These are phyloP conservation scores for Dendrostoma leiphaemia DNA, from an alignment of 2,329 filamentous ascomycete genomes.

Conservation along the genomic window DNA sequence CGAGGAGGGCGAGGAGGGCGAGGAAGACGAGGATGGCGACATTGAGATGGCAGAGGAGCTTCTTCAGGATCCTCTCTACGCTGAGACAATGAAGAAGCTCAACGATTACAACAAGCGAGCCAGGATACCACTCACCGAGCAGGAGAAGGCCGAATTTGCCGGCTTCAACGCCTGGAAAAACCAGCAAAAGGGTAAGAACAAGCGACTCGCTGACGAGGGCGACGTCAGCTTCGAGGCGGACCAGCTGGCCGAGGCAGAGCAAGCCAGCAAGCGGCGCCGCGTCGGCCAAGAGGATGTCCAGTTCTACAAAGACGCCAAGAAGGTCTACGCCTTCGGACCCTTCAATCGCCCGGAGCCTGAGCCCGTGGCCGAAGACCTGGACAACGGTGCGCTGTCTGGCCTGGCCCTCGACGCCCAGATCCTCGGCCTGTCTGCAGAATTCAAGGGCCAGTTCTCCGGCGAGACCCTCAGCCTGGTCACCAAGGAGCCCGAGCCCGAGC, in stretches of 20 bases:
- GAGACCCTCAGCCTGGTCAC: background rate
- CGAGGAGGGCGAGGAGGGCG: background rate
- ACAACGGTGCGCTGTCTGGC: background rate
- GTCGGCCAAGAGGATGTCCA: too few relatives aligned
- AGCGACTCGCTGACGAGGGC: slow-evolving; percentile 1
- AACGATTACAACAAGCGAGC: background rate
- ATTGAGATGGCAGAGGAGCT: background rate
- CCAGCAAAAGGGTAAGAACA: background rate
- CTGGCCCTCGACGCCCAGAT: slow-evolving; percentile 8
- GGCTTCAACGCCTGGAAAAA: background rate
- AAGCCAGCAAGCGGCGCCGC: slow-evolving; percentile 12
- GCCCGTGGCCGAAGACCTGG: background rate
- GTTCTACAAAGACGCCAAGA: slow-evolving; percentile 7
- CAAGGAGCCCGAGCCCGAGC: background rate
- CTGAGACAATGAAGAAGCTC: background rate
- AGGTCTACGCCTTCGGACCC: slow-evolving; percentile 13
- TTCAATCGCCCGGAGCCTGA: background rate
- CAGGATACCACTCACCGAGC: background rate
- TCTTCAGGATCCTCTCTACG: background rate
- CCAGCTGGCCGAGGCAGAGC: slow-evolving; percentile 9
- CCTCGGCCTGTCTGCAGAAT: slow-evolving; percentile 5
- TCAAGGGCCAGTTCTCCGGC: slow-evolving; percentile 8
- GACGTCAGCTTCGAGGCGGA: slow-evolving; percentile 2
- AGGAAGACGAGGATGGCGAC: background rate
- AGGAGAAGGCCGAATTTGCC: background rate